A percentile compares a stretch with the other conserved stretches of the same genome.
These are phyloP conservation scores for Pyrenochaeta sp. DNA, from an alignment of 2,329 filamentous ascomycete species.

Conservation along the genomic window DNA sequence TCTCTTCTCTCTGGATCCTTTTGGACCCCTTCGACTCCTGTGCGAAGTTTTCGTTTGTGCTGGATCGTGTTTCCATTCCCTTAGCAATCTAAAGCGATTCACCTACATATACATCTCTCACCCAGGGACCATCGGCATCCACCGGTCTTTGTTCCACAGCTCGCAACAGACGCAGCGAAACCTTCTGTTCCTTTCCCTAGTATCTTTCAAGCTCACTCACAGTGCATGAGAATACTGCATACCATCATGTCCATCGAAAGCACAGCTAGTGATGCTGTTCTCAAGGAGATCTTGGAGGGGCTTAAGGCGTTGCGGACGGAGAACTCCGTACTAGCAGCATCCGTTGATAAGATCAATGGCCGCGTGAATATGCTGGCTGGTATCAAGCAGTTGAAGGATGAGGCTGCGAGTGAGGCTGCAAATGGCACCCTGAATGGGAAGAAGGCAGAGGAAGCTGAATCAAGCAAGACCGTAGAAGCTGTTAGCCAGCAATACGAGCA, in stretches of 20 bases:
- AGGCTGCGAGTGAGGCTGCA: constrained; percentile 47
- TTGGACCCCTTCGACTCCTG: constrained; percentile 12
- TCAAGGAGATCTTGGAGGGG: constrained; percentile 65
- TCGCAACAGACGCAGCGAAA: constrained; percentile 12
- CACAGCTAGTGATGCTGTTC: constrained; percentile 48
- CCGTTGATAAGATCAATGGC: constrained; percentile 68
- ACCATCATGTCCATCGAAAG: constrained; percentile 42
- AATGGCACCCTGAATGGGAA: constrained; percentile 28
- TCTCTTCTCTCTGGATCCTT: constrained; percentile 19
- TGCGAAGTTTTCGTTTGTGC: constrained; percentile 16
- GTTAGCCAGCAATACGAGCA: constrained; percentile 53
- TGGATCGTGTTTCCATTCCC: constrained; percentile 3
- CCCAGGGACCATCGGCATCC: constrained; percentile 1
- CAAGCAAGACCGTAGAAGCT: constrained; percentile 47
- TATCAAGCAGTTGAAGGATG: constrained; percentile 65
- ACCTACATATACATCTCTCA: background rate
- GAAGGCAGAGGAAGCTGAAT: constrained; percentile 45
- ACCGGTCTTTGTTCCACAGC: constrained; percentile 21
- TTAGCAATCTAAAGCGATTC: constrained; percentile 6
- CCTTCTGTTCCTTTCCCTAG: constrained; percentile 2
- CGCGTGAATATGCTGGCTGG: constrained; percentile 68
- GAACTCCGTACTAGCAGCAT: constrained; percentile 63
- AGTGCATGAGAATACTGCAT: constrained; percentile 10
- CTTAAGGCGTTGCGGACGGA: constrained; percentile 65
- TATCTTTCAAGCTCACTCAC: background rate